Conservation (phyloP, 2,329 filamentous ascomycete species). For the Volutella citrinella region DNA sequence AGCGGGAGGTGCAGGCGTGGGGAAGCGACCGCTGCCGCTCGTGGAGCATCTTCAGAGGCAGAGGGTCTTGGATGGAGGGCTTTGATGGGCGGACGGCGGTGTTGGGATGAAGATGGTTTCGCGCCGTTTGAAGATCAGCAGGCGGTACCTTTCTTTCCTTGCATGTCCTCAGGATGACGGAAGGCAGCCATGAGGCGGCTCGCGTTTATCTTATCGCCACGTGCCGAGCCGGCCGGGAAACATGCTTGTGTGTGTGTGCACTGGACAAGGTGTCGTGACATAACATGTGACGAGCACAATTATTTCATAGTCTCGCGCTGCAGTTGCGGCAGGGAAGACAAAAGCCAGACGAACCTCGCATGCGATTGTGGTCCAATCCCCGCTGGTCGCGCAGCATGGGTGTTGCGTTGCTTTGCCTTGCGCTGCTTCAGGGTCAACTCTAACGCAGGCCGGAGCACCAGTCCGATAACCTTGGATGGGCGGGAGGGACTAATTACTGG, state of each 20-base stretch:
- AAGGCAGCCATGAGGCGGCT: conserved; percentile 11
- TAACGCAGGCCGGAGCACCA: too few species aligned
- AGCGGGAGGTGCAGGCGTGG: conserved; percentile 7
- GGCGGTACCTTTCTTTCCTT: too few species aligned
- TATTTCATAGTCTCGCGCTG: too few species aligned
- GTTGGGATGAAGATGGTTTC: conserved; percentile 6
- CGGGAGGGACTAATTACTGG: too few species aligned
- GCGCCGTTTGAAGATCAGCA: conserved; percentile 2
- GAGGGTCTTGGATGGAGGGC: conserved; percentile 4
- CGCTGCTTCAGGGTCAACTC: too few species aligned
- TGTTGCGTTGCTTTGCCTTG: too few species aligned
- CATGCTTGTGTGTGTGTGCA: conserved; percentile 1
- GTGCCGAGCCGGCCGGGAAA: conserved; percentile 17
- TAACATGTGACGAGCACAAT: conserved; percentile 20
- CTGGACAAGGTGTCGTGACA: conserved; percentile 13
- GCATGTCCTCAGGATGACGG: conserved; percentile 19
- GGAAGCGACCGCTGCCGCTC: conserved; percentile 14
- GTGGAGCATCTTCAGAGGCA: conserved; percentile 18
- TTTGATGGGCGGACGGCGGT: too few species aligned
- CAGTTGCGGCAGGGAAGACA: background rate
- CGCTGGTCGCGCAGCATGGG: too few species aligned
- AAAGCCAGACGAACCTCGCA: too few species aligned
- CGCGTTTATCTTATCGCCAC: conserved; percentile 31
- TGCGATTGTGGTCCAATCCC: too few species aligned
- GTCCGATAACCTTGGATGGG: too few species aligned